A percentile compares a stretch with the other conserved stretches of the same genome.
These are phyloP conservation scores for Excoecaria agallocha DNA, from an alignment of 345 rosid genomes.

Conservation along the genomic window DNA sequence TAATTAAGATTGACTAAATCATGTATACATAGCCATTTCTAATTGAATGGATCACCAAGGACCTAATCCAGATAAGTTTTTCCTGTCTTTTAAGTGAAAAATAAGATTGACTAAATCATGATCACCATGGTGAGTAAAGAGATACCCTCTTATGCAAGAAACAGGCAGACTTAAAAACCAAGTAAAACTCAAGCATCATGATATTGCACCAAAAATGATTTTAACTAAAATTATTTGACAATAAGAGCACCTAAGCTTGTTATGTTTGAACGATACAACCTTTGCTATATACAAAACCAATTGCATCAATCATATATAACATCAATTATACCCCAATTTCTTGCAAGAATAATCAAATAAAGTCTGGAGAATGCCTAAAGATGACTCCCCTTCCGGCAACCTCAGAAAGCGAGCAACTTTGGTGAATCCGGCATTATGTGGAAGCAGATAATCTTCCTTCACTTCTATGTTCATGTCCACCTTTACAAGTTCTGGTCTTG, in stretches of 20 bases:
- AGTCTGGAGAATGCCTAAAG: slow-evolving; percentile 50
- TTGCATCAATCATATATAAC: neutral
- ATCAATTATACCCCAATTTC: slow-evolving; percentile 39
- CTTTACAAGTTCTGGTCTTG: slow-evolving; percentile 35
- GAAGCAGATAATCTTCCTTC: slow-evolving; percentile 31
- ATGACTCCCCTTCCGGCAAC: slow-evolving; percentile 43
- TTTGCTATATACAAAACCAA: neutral
- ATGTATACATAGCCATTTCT: too few species aligned
- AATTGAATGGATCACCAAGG: too few species aligned
- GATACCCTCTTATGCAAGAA: too few species aligned
- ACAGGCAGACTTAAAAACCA: too few species aligned
- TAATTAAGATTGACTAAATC: too few species aligned
- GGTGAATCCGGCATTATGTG: slow-evolving; percentile 52
- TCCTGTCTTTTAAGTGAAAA: too few species aligned
- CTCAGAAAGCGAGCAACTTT: slow-evolving; percentile 69
- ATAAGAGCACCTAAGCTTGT: neutral
- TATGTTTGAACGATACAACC: slow-evolving; percentile 1
- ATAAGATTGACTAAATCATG: too few species aligned
- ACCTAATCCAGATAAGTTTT: too few species aligned
- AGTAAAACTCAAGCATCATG: neutral
- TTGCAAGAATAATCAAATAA: slow-evolving; percentile 63
- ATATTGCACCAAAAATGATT: neutral
- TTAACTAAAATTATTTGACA: neutral
- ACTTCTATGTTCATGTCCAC: slow-evolving; percentile 30
- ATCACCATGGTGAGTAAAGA: too few species aligned